Percentiles rank a stretch among this genome's conserved stretches.
These are phyloP conservation scores for Aspergillus vadensis DNA, from an alignment of 2,329 filamentous ascomycete genomes.

Conservation along the genomic window DNA sequence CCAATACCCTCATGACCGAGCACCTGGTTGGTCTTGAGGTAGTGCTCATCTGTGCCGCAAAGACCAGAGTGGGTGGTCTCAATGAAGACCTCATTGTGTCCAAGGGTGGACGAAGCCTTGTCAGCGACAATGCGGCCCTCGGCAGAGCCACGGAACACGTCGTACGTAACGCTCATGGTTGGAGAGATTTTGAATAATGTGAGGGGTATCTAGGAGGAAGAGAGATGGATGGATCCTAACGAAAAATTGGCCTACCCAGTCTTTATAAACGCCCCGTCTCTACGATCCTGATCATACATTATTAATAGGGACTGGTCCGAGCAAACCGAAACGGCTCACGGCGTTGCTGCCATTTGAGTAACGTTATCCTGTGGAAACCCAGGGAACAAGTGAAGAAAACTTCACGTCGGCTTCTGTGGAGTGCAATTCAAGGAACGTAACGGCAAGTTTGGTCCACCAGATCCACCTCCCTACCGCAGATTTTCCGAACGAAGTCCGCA, in stretches of 20 bases:
- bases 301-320: background rate
- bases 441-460: background rate
- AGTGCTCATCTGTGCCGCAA: slow-evolving; percentile 29
- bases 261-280: background rate
- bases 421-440: background rate
- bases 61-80: slow-evolving; percentile 26
- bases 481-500: slow-evolving; percentile 1
- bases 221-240: background rate
- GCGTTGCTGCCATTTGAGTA: background rate
- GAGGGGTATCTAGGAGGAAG: background rate
- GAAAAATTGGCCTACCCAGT: no score
- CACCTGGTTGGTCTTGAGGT: slow-evolving; percentile 21
- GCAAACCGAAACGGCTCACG: background rate
- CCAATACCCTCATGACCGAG: slow-evolving; percentile 59
- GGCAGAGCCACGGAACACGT: slow-evolving; percentile 22
- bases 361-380: background rate
- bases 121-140: slow-evolving; percentile 18
- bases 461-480: background rate
- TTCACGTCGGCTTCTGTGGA: background rate
- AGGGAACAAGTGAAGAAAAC: background rate
- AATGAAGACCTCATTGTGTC: slow-evolving; percentile 21
- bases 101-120: slow-evolving; percentile 11
- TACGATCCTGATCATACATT: background rate
- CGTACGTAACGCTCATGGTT: slow-evolving; percentile 13
- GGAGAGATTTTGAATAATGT: background rate